Evolutionary conservation across 768 basidiomycete genomes (phyloP).

Genomic region (Rhodocollybia butyracea): DNA sequence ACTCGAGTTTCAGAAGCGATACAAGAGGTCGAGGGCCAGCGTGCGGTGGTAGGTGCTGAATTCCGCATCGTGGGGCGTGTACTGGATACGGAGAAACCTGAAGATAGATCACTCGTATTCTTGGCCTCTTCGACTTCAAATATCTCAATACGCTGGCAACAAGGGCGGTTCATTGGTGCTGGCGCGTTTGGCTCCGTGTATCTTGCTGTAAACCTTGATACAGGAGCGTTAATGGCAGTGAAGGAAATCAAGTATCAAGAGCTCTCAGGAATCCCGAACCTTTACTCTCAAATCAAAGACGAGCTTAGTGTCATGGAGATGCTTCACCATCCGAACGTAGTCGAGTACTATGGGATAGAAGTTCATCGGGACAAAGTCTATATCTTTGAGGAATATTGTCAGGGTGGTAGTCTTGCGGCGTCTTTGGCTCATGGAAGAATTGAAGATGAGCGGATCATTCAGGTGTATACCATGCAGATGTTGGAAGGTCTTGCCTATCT

Average conservation of each 20-base stretch:
- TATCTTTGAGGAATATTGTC: conserved; percentile 98
- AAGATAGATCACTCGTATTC: conserved; percentile 92
- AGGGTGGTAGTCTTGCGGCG: conserved; percentile 88
- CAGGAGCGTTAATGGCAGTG: conserved; percentile 95
- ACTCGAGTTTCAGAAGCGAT: conserved; percentile 64
- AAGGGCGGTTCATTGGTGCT: conserved; percentile 97
- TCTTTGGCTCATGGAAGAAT: conserved; percentile 91
- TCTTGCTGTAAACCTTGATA: conserved; percentile 93
- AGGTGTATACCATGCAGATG: conserved; percentile 97
- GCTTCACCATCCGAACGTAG: conserved; percentile 95
- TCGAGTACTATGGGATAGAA: conserved; percentile 98
- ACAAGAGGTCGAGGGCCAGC: conserved; percentile 60
- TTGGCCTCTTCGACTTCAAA: conserved; percentile 95
- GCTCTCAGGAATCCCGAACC: conserved; percentile 78
- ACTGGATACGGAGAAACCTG: conserved; percentile 87
- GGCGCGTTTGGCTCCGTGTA: conserved; percentile 99
- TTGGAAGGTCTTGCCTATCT: conserved; percentile 91
- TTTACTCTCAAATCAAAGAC: conserved; percentile 92
- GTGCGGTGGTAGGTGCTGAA: conserved; percentile 59
- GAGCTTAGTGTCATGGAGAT: conserved; percentile 98
- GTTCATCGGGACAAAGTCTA: conserved; percentile 98
- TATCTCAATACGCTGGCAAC: conserved; percentile 96
- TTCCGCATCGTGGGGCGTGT: conserved; percentile 86
- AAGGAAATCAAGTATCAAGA: conserved; percentile 99
- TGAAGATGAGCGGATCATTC: conserved; percentile 94